Evolutionary conservation across 768 basidiomycete species (phyloP).

Genomic region (Symmetrospora coprosmae): DNA sequence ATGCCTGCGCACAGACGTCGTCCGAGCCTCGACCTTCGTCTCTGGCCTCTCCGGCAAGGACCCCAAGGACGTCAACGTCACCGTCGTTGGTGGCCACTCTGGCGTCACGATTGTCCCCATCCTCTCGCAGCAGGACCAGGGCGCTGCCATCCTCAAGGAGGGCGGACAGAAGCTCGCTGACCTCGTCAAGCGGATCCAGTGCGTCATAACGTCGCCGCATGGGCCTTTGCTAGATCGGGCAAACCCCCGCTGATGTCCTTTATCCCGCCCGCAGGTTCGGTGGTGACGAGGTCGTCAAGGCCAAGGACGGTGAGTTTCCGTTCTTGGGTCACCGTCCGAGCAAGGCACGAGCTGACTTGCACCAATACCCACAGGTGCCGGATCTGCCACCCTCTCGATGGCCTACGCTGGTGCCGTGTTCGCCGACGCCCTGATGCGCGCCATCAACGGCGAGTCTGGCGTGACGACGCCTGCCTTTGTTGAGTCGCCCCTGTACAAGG

Average conservation of each 20-base stretch:
- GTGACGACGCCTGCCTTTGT: conserved; percentile 44
- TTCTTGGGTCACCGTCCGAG: too few relatives aligned
- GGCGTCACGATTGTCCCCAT: conserved; percentile 96
- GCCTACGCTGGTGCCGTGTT: conserved; percentile 62
- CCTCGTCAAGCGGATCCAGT: conserved; percentile 84
- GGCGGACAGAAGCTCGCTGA: conserved; percentile 58
- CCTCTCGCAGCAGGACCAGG: conserved; percentile 63
- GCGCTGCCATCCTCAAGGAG: conserved; percentile 47
- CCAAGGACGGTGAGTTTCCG: conserved; percentile 56
- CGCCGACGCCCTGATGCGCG: conserved; percentile 49
- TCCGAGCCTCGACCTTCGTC: conserved; percentile 85
- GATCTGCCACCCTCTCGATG: conserved; percentile 63
- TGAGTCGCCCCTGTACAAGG: conserved; percentile 68
- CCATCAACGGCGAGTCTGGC: conserved; percentile 53
- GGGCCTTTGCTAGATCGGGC: too few relatives aligned
- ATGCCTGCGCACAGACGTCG: too few relatives aligned
- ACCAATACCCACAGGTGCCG: conserved; percentile 41
- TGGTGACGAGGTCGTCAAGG: conserved; percentile 96
- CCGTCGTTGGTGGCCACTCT: conserved; percentile 89
- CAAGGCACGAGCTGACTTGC: not conserved
- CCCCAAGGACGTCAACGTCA: conserved; percentile 55
- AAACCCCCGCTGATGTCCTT: too few relatives aligned
- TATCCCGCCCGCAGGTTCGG: too few relatives aligned
- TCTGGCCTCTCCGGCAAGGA: conserved; percentile 51
- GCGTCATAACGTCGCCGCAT: too few relatives aligned